Evolutionary conservation across 768 basidiomycete species (phyloP).

Genomic region (Phylloporus rhodoxanthus): DNA sequence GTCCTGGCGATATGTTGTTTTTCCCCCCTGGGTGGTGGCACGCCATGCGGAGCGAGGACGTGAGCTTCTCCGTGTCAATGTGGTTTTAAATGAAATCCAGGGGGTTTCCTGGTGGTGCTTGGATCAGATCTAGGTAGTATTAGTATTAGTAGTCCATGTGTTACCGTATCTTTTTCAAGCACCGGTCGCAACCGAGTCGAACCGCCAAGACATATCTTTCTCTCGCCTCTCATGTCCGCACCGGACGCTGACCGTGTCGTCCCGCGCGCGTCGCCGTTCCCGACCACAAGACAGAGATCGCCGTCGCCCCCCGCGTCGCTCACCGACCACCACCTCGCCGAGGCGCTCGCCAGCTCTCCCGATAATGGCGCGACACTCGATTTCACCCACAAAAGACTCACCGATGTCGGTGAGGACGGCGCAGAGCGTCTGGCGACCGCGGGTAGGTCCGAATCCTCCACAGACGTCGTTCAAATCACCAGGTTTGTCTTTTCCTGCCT

Average conservation of each 20-base stretch:
- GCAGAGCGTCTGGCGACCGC: slow-evolving; percentile 69
- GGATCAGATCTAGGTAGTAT: background rate
- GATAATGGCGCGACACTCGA: slow-evolving; percentile 83
- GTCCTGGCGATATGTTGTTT: slow-evolving; percentile 81
- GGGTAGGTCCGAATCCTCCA: slow-evolving; percentile 32
- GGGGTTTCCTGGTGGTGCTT: slow-evolving; percentile 20
- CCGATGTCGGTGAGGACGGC: slow-evolving; percentile 69
- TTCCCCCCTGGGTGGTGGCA: slow-evolving; percentile 97
- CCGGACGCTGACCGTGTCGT: slow-evolving; percentile 27
- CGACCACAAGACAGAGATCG: slow-evolving; percentile 19
- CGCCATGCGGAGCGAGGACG: slow-evolving; percentile 76
- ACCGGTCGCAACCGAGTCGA: slow-evolving; percentile 27
- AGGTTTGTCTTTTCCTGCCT: slow-evolving; percentile 40
- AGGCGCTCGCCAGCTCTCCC: slow-evolving; percentile 58
- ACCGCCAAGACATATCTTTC: slow-evolving; percentile 12
- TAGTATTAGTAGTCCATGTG: slow-evolving; percentile 8
- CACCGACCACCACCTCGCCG: slow-evolving; percentile 51
- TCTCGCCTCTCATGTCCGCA: slow-evolving; percentile 18
- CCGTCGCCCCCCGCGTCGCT: slow-evolving; percentile 39
- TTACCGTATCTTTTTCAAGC: slow-evolving; percentile 17
- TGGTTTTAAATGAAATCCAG: slow-evolving; percentile 61
- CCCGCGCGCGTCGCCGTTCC: slow-evolving; percentile 28
- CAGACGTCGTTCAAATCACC: slow-evolving; percentile 50
- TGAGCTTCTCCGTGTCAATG: slow-evolving; percentile 84
- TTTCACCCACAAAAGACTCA: slow-evolving; percentile 72